Evolutionary conservation across 2,329 filamentous ascomycete genomes (phyloP), one percentile per base, ranked within the genome.

Genomic region (Microcera coccophila): DNA sequence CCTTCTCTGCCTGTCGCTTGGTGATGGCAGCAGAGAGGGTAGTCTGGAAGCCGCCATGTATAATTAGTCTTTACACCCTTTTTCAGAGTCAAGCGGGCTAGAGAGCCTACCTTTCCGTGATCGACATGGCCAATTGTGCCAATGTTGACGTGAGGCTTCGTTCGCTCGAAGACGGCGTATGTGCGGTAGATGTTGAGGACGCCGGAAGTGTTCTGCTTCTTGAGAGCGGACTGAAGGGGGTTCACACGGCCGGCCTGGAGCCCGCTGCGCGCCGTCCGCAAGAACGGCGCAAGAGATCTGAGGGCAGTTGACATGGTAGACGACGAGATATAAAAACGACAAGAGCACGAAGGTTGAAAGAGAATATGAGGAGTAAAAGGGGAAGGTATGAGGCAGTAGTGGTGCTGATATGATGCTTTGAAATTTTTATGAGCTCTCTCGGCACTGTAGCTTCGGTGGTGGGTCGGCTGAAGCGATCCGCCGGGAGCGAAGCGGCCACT

Each of bases 41-140:
- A 45, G 93, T 98, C 93, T 97, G 49, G 3, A 12, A 38, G n/a
- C 36, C 28, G 26, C 21, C 29, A 19, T 18, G 38, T 37, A 41
- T 35, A 36, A 47, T 58, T 46, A 58, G 55, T 38, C 44, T 36
- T 28, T 21, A 29, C 36, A 45, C 40, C 41, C 4, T 18, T 9
- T 10, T 8, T n/a, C 15, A 20, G 37, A 15, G 36, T 40, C 32
- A 45, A 36, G 40, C 38, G 37, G 36, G 14, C 44, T 24, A 34
- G 34, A 38, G 18, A 42, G n/a, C 50, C 54, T 74, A 95, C 90
- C 87, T 98, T 98, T 76, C 91, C 91, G 75, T 98, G 91, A 81
- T 98, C 93, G 73, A 98, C 93, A 78, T 98, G 93, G 61, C 93
- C 93, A 73, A 98, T 98, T 60, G 93, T 98, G 87, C 93, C 93